A percentile compares a stretch with the other conserved stretches of the same genome.
These are phyloP conservation scores for Aspergillus sp. DNA, from an alignment of 2,329 filamentous ascomycete genomes.

Conservation along the genomic window DNA sequence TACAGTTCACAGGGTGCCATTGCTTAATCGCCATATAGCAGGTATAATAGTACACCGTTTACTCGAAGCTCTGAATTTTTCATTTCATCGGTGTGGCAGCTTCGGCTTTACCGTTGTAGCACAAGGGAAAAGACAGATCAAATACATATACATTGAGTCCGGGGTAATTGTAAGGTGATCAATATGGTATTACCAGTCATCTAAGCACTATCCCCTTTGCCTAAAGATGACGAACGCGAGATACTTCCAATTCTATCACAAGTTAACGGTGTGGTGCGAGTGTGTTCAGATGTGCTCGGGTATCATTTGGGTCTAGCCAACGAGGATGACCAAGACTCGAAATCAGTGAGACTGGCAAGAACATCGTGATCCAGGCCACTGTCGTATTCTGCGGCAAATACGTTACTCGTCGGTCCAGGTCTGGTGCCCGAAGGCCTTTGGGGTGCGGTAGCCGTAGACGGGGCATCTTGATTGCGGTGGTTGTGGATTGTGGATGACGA, in stretches of 20 bases:
- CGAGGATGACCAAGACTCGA: neutral
- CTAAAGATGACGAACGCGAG: too few species aligned
- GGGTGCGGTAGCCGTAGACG: too few species aligned
- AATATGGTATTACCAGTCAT: neutral
- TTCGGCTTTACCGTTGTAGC: too few species aligned
- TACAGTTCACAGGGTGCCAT: too few species aligned
- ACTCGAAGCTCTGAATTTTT: too few species aligned
- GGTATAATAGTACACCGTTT: too few species aligned
- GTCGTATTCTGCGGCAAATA: neutral
- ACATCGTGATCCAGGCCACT: neutral
- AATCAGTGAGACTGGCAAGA: neutral
- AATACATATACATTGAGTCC: too few species aligned
- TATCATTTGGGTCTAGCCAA: neutral
- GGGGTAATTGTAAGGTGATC: too few species aligned
- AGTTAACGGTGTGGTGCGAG: neutral
- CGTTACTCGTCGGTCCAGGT: neutral
- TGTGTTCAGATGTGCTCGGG: neutral
- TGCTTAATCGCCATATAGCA: too few species aligned
- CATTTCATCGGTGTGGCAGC: too few species aligned
- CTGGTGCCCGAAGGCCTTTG: neutral
- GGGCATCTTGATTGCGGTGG: neutral
- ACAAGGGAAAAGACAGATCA: too few species aligned
- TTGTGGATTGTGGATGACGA: neutral
- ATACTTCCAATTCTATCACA: neutral
- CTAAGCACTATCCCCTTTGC: neutral